These are phyloP conservation scores for Globisporangium uncinulatum DNA, from an alignment of 352 stramenopile genomes.

Conservation along the genomic window DNA sequence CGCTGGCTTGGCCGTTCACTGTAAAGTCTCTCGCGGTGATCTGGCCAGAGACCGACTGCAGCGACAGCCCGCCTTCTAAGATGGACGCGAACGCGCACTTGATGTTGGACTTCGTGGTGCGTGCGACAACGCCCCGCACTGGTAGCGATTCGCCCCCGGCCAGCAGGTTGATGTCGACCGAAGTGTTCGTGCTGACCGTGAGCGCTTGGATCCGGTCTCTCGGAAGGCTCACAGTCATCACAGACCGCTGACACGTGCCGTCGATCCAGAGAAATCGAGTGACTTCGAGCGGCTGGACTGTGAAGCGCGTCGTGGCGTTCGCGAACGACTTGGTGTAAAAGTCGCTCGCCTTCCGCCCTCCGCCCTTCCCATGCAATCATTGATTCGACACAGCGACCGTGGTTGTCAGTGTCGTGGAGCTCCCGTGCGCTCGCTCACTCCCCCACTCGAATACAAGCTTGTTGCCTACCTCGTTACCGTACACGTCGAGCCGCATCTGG, in stretches of 20 bases:
- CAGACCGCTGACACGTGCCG: constrained; percentile 56
- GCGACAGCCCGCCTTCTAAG: constrained; percentile 21
- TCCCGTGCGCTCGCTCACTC: too few relatives aligned
- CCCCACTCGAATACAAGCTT: background rate
- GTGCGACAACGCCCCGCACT: constrained; percentile 28
- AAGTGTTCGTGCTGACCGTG: constrained; percentile 40
- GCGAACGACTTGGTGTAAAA: constrained; percentile 27
- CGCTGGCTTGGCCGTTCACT: constrained; percentile 30
- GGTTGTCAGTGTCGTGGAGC: too few relatives aligned
- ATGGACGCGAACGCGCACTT: constrained; percentile 35
- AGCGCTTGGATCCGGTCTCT: constrained; percentile 19
- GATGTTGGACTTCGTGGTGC: constrained; percentile 44
- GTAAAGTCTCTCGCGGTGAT: constrained; percentile 35
- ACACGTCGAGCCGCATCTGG: constrained; percentile 31
- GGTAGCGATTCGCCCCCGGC: constrained; percentile 13
- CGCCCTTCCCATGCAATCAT: constrained; percentile 10
- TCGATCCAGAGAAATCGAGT: constrained; percentile 65
- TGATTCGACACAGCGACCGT: too few relatives aligned
- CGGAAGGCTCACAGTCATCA: constrained; percentile 34
- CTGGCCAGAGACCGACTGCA: constrained; percentile 41
- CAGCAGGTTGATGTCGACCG: constrained; percentile 38
- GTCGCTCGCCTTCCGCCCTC: constrained; percentile 15
- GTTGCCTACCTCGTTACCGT: constrained; percentile 31
- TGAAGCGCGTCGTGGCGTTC: constrained; percentile 22
- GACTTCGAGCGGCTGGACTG: constrained; percentile 22